phyloP scores from a whole-genome alignment of 495 filamentous ascomycete genomes.

The Coniosporium apollinis region DNA sequence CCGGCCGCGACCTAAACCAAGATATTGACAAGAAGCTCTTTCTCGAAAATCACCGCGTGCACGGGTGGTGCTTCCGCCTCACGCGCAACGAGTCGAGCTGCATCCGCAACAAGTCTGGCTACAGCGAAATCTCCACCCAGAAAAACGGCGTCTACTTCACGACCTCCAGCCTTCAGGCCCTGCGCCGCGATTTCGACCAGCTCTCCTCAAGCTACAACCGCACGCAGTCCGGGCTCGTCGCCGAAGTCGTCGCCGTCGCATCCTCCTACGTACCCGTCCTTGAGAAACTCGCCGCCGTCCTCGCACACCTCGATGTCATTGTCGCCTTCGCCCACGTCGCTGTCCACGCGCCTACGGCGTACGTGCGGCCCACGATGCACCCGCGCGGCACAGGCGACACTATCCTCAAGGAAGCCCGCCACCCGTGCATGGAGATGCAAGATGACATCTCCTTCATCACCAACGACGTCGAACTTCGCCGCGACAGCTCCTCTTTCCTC shows the following conservation, averaged over 20 bases:
- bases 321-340: slow-evolving; percentile 89
- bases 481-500: slow-evolving; percentile 72
- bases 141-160: slow-evolving; percentile 99
- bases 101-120: slow-evolving; percentile 78
- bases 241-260: slow-evolving; percentile 83
- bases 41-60: slow-evolving; percentile 85
- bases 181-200: slow-evolving; percentile 86
- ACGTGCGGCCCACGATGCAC: slow-evolving; percentile 85
- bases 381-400: slow-evolving; percentile 80
- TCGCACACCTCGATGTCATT: slow-evolving; percentile 94
- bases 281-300: slow-evolving; percentile 71
- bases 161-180: slow-evolving; percentile 60
- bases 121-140: slow-evolving; percentile 93
- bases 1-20: slow-evolving; percentile 70
- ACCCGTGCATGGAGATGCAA: slow-evolving; percentile 99
- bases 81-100: slow-evolving; percentile 82
- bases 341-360: slow-evolving; percentile 80
- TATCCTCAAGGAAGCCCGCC: slow-evolving; percentile 77
- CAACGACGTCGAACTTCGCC: slow-evolving; percentile 78
- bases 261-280: slow-evolving; percentile 90
- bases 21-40: slow-evolving; percentile 97
- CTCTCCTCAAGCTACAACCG: slow-evolving; percentile 90
- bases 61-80: slow-evolving; percentile 93
- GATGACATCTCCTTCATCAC: slow-evolving; percentile 98
- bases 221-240: slow-evolving; percentile 81